A percentile compares a stretch with the other conserved stretches of the same genome.
phyloP scores from a whole-genome alignment of 192 early-diverging fungal species.

The Piromyces sp. region DNA sequence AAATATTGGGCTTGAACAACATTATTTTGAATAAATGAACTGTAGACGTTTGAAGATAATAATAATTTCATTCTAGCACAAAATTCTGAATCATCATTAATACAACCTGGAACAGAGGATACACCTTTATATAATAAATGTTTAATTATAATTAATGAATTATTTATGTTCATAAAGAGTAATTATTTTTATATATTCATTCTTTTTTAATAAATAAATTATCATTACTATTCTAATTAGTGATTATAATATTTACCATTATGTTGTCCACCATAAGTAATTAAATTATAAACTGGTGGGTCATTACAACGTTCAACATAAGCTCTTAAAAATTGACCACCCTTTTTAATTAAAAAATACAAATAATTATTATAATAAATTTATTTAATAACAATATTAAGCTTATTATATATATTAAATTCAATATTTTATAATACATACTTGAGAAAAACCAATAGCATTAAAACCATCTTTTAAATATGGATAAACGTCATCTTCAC shows the following conservation, averaged over 20 bases:
- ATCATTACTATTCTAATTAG: too few relatives aligned
- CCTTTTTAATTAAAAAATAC: too few relatives aligned
- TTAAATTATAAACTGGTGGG: constrained; percentile 51
- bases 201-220: too few relatives aligned
- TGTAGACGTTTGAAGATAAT: constrained; percentile 63
- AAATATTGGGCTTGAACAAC: constrained; percentile 92
- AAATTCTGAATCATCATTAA: constrained; percentile 16
- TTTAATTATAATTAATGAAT: neutral
- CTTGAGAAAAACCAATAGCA: constrained; percentile 82
- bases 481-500: constrained; percentile 11
- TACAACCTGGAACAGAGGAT: constrained; percentile 63
- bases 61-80: constrained; percentile 66
- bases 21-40: constrained; percentile 60
- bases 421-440: neutral
- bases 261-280: constrained; percentile 80
- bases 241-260: constrained; percentile 19
- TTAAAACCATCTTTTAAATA: constrained; percentile 65
- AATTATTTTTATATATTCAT: too few relatives aligned
- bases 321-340: constrained; percentile 53
- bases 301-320: constrained; percentile 68
- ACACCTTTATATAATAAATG: constrained; percentile 22
- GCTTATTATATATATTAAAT: too few relatives aligned
- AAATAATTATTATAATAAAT: too few relatives aligned
- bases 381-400: too few relatives aligned
- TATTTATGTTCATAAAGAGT: too few relatives aligned